Base-by-base conservation (phyloP, 345 rosid species). In the Arabidopsis arenosa region DNA sequence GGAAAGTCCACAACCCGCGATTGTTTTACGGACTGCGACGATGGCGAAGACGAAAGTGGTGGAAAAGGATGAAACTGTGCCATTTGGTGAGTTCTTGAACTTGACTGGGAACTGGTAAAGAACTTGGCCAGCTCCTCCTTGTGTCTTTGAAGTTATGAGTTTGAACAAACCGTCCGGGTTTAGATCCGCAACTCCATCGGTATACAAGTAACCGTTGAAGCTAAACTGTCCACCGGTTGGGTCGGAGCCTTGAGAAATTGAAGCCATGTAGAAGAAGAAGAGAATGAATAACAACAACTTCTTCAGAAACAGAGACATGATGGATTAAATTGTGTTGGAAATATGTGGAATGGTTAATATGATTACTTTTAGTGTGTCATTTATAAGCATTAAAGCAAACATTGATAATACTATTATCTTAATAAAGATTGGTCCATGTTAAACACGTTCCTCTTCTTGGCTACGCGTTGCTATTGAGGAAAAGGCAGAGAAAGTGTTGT, bases 111-210 rank as follows among this genome's bases (percentile, higher is more conserved):
- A 67, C 15, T 51, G 67, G 67, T 75, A 59, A 3, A 75, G 73
- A 75, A 58, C 79, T 59, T 75, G 79, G 49, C 68, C 79, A 39
- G 44, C 44, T 48, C 73, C 79, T 75, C 79, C 79, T 48, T 67
- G 79, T 40, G 68, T 75, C 54, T 66, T 75, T 67, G 79, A 58
- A 58, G 73, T 59, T 18, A 49, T 75, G 73, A 75, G 67, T 67
- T 48, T 30, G 68, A 66, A 67, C 4, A 75, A 37, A 30, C 79
- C 79, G 54, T 75, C 79, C 5, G 53, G 61, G 73, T 67, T 40
- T 28, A 75, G 60, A 48, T 66, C 54, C 1, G 59, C 72, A 4
- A 37, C 78, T 47, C 60, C 66, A 49, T 66, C 78, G 5, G 78
- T 74, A 15, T 66, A 74, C 21, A 74, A 49, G 53, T 7, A 75